Conservation (phyloP, 1,284 basidiomycete species). For the Leccinum griseonigrum region DNA sequence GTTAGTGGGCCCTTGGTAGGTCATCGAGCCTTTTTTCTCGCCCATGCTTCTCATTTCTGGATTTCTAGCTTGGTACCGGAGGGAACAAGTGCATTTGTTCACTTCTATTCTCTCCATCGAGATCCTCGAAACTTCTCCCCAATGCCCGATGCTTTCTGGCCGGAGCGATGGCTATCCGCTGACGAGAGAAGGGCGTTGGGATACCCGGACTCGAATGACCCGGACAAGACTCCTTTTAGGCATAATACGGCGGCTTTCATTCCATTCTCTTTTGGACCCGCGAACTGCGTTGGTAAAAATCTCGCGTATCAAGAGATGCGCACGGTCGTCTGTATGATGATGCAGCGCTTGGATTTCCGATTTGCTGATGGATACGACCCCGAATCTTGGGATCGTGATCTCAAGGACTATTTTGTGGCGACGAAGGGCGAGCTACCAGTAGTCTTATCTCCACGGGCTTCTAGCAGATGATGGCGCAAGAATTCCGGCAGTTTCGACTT, state of each 20-base stretch:
- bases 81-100: constrained; percentile 46
- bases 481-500: constrained; percentile 11
- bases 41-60: constrained; percentile 18
- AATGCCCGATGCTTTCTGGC: constrained; percentile 39
- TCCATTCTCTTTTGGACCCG: constrained; percentile 34
- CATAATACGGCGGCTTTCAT: constrained; percentile 34
- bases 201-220: constrained; percentile 24
- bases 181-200: constrained; percentile 30
- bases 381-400: constrained; percentile 31
- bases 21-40: constrained; percentile 7
- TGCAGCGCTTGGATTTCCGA: constrained; percentile 31
- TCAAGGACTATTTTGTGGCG: constrained; percentile 35
- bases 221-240: constrained; percentile 28
- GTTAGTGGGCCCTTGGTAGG: constrained; percentile 35
- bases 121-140: constrained; percentile 40
- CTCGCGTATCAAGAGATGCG: constrained; percentile 37
- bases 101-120: constrained; percentile 46
- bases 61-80: constrained; percentile 46
- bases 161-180: constrained; percentile 41
- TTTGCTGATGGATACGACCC: constrained; percentile 34
- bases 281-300: constrained; percentile 36
- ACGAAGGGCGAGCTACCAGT: constrained; percentile 32
- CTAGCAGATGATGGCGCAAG: constrained; percentile 16
- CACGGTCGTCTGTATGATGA: constrained; percentile 33
- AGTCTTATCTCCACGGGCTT: constrained; percentile 34